Conservation (phyloP, 805 yeast genomes). For the Danielia oregonensis region DNA sequence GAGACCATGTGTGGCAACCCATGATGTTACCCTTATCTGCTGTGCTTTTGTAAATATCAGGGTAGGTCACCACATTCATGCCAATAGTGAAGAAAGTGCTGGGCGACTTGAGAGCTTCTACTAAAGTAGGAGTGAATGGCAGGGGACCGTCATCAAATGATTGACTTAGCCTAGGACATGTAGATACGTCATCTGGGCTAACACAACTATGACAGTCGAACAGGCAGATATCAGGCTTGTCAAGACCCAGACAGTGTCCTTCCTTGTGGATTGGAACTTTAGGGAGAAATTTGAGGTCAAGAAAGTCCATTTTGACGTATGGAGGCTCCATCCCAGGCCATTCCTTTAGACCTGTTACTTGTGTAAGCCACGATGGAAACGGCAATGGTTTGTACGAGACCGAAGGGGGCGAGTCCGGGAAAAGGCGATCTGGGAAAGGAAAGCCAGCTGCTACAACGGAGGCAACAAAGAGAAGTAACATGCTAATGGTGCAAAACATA, state of each 20-base stretch:
- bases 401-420: conserved; percentile 7
- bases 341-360: conserved; percentile 62
- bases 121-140: conserved; percentile 57
- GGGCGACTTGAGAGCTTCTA: conserved; percentile 46
- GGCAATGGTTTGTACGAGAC: conserved; percentile 27
- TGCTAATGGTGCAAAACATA: neutral
- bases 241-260: conserved; percentile 54
- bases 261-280: conserved; percentile 44
- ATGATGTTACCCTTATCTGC: conserved; percentile 66
- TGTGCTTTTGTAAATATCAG: conserved; percentile 62
- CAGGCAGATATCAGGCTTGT: conserved; percentile 54
- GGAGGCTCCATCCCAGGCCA: conserved; percentile 94
- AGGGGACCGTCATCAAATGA: conserved; percentile 97
- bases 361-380: conserved; percentile 77
- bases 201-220: conserved; percentile 85
- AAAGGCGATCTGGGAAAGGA: too few relatives aligned
- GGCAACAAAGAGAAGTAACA: neutral
- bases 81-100: conserved; percentile 88
- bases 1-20: conserved; percentile 93
- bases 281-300: conserved; percentile 55
- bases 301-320: conserved; percentile 73
- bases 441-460: neutral
- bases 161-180: conserved; percentile 75
- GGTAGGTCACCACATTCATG: conserved; percentile 69
- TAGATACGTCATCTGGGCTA: conserved; percentile 67